A percentile compares a stretch with the other conserved stretches of the same genome.
Evolutionary conservation across 208 protist genomes (phyloP).

Genomic region (Crithidia brevicula): DNA sequence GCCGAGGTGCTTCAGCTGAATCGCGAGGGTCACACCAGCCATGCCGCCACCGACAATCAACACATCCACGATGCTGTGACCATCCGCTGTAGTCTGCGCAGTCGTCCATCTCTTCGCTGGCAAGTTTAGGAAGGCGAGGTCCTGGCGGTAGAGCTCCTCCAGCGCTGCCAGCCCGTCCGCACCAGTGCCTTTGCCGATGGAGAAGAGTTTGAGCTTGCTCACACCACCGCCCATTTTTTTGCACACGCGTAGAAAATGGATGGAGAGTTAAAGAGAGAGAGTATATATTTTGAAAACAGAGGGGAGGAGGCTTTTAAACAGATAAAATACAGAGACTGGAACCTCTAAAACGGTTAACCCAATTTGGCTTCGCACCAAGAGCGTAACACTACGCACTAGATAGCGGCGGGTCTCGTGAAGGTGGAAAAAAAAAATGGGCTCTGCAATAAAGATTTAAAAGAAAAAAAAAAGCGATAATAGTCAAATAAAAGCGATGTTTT

Average conservation of each 20-base stretch:
- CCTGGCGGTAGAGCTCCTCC: constrained; percentile 16
- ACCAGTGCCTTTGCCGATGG: background rate
- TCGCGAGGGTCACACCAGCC: constrained; percentile 8
- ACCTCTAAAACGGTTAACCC: too few relatives aligned
- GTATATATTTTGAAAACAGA: background rate
- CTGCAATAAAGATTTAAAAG: too few relatives aligned
- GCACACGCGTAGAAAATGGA: too few relatives aligned
- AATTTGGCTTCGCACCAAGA: too few relatives aligned
- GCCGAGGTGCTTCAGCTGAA: constrained; percentile 13
- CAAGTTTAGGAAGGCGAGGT: constrained; percentile 14
- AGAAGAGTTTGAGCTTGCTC: background rate
- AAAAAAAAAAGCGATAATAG: too few relatives aligned
- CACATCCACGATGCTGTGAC: constrained; percentile 17
- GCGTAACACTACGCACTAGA: constrained; percentile 1
- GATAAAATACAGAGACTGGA: too few relatives aligned
- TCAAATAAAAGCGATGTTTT: too few relatives aligned
- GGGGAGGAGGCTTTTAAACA: too few relatives aligned
- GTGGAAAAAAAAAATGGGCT: too few relatives aligned
- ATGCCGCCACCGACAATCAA: constrained; percentile 19
- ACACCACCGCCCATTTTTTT: constrained; percentile 9
- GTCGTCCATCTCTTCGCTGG: constrained; percentile 13
- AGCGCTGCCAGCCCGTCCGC: background rate
- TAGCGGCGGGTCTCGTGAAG: too few relatives aligned
- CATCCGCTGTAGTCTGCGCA: constrained; percentile 6
- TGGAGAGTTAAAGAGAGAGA: background rate